Conservation (phyloP, 2,329 filamentous ascomycete genomes). For the Colletotrichum simmondsii region DNA sequence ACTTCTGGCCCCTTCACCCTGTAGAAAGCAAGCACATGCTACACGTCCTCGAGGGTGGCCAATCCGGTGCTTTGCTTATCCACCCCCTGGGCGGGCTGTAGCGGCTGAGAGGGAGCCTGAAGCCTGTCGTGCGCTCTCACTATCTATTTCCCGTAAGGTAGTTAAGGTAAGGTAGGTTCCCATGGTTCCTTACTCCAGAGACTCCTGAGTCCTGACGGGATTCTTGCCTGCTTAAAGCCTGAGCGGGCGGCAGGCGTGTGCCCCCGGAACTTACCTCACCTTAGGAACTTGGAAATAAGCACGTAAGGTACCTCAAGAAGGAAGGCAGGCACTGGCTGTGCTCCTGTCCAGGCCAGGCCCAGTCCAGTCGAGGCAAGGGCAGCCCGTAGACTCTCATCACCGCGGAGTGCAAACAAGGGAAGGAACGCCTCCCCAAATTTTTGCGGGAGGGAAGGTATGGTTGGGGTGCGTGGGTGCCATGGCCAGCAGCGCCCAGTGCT, state of each 20-base stretch:
- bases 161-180: too few species aligned
- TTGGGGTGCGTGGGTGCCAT: not conserved
- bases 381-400: not conserved
- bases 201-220: too few species aligned
- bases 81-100: constrained; percentile 20
- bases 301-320: too few species aligned
- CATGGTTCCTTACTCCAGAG: too few species aligned
- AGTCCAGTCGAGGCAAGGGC: constrained; percentile 8
- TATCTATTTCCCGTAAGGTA: too few species aligned
- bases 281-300: too few species aligned
- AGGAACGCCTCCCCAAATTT: constrained; percentile 14
- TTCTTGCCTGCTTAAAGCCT: not conserved
- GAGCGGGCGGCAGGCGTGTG: not conserved
- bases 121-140: constrained; percentile 5
- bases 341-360: not conserved
- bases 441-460: constrained; percentile 7
- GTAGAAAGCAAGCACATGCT: constrained; percentile 31
- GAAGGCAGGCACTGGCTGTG: not conserved
- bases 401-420: not conserved
- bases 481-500: constrained; percentile 15
- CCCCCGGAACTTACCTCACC: too few species aligned
- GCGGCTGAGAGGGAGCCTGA: constrained; percentile 23
- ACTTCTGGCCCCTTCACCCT: constrained; percentile 9
- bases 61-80: constrained; percentile 31
- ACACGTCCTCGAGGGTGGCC: constrained; percentile 18